Evolutionary conservation across 2,329 filamentous ascomycete genomes (phyloP).

Genomic region (Colletotrichum filicis): DNA sequence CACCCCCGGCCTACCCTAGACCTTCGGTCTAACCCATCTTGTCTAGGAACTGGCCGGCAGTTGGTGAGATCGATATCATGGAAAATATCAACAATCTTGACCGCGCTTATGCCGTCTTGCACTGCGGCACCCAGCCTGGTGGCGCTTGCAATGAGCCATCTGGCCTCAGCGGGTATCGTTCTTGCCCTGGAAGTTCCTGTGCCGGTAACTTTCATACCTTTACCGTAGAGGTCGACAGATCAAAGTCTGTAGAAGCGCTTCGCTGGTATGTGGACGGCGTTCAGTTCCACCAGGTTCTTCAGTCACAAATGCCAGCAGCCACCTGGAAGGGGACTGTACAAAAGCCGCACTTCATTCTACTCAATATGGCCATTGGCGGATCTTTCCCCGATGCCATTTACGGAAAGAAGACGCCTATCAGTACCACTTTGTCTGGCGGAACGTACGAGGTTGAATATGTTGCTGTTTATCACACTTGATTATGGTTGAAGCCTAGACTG

Average conservation of each 20-base stretch:
- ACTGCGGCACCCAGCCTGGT: constrained; percentile 58
- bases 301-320: constrained; percentile 39
- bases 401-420: constrained; percentile 3
- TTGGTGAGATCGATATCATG: constrained; percentile 68
- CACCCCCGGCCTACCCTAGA: constrained; percentile 54
- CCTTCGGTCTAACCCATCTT: constrained; percentile 57
- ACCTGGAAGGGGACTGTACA: constrained; percentile 46
- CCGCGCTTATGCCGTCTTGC: constrained; percentile 59
- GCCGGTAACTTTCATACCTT: constrained; percentile 42
- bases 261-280: constrained; percentile 60
- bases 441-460: constrained; percentile 8
- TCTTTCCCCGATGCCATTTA: constrained; percentile 47
- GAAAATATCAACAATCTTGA: constrained; percentile 73
- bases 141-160: constrained; percentile 63
- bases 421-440: not conserved
- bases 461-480: constrained; percentile 11
- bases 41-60: constrained; percentile 49
- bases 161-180: constrained; percentile 47
- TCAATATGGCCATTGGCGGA: constrained; percentile 53
- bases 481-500: not conserved
- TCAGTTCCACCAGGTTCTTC: constrained; percentile 53
- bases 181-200: not conserved
- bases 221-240: constrained; percentile 46
- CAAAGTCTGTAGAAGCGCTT: constrained; percentile 51
- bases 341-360: constrained; percentile 46